Conservation (phyloP, 768 basidiomycete species). For the Sistotremastrum suecicum region DNA sequence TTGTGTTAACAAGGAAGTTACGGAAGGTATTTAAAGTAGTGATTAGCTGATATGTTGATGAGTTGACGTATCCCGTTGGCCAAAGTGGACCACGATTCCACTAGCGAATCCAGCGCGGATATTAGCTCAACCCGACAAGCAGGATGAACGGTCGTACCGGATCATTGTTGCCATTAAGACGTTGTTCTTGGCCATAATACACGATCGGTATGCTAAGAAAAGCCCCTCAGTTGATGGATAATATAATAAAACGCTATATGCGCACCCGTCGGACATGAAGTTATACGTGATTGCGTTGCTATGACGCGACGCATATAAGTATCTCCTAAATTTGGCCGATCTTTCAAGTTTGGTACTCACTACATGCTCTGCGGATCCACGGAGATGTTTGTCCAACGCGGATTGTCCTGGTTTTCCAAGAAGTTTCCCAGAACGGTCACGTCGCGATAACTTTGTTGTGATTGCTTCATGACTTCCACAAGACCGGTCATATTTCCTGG, state of each 20-base stretch:
- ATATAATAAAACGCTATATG: neutral
- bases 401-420: conserved; percentile 65
- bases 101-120: conserved; percentile 16
- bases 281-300: conserved; percentile 65
- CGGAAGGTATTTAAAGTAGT: conserved; percentile 36
- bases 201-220: conserved; percentile 51
- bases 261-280: conserved; percentile 59
- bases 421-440: conserved; percentile 50
- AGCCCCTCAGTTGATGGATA: neutral
- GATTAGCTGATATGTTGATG: conserved; percentile 42
- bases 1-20: conserved; percentile 42
- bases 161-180: conserved; percentile 46
- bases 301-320: conserved; percentile 5
- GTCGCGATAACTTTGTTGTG: conserved; percentile 23
- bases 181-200: conserved; percentile 74
- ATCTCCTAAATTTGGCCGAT: neutral
- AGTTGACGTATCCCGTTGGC: conserved; percentile 50
- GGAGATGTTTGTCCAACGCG: conserved; percentile 59
- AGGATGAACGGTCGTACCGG: conserved; percentile 31
- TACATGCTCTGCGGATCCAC: conserved; percentile 61
- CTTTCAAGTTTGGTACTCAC: conserved; percentile 20
- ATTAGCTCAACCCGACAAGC: neutral
- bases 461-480: conserved; percentile 34
- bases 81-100: conserved; percentile 67
- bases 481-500: conserved; percentile 45